Evolutionary conservation across 179 eudicot species (phyloP), one percentile per base, ranked within the genome.

Genomic region (Beta corolliflora): DNA sequence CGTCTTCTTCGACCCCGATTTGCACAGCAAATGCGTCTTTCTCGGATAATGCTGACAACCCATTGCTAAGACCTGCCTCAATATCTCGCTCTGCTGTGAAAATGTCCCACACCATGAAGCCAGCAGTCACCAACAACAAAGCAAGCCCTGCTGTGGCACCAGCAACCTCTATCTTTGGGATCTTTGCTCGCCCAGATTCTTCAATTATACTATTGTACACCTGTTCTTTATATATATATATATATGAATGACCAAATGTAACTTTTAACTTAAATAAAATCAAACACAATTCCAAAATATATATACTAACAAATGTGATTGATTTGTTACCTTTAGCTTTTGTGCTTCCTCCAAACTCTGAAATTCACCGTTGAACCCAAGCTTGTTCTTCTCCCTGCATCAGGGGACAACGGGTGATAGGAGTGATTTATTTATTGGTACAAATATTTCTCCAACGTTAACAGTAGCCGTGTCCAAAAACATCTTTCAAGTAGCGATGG

Each of bases 171-270:
- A 48, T 14, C 65, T 45, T 63, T 46, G 71, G 80, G 23, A 77
- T 8, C 25, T 7, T 15, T 77, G 71, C 72, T 54, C 80, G 56
- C 0, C 72, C 61, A 2, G 80, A 77, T 54, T 77, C 80, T 14
- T 77, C 80, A 14, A 77, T 64, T 14, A 77, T 77, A 19, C 25
- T 77, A 18, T 77, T 64, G 71, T 46, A 63, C 23, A 77, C 71
- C 60, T 67, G 46, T 31, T 9, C 45, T 16, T 56, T n/a, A n/a
- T 25, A 25, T 25, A 25, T n/a, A n/a, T n/a, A n/a, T n/a, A n/a
- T n/a, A n/a, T 46, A 46, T 48, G 21, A 16, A 46, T 14, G 50
- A 46, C 50, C 50, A 46, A 46, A 46, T 7, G 5, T 4, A 7
- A 46, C 50, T 25, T 25, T 25, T 25, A 25, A 25, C 29, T 25